A percentile compares a stretch with the other conserved stretches of the same genome.
These are phyloP conservation scores for Acacia confusa DNA, from an alignment of 306 rosid genomes.

Conservation along the genomic window DNA sequence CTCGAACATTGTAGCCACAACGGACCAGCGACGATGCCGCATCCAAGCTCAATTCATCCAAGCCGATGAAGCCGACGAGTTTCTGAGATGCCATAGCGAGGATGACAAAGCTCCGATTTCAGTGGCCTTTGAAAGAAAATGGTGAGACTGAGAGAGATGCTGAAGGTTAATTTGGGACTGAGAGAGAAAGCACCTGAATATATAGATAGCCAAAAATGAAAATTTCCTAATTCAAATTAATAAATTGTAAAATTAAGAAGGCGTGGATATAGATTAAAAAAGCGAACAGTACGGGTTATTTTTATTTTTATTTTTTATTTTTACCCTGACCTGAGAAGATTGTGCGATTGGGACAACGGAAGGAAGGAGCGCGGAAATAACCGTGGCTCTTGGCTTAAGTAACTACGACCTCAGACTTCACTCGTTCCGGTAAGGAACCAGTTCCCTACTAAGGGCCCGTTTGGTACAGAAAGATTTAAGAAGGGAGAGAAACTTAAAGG, in stretches of 20 bases:
- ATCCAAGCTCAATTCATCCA: constrained; percentile 54
- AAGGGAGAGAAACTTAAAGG: too few relatives aligned
- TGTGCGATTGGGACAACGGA: not conserved
- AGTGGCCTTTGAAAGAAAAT: not conserved
- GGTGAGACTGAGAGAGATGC: not conserved
- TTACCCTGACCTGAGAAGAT: not conserved
- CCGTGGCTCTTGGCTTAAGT: not conserved
- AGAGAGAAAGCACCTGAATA: not conserved
- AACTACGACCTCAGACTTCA: not conserved
- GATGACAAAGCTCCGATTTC: not conserved
- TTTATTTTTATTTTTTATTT: too few relatives aligned
- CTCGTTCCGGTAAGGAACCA: not conserved
- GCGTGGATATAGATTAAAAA: not conserved
- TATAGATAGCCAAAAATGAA: not conserved
- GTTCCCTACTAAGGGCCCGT: too few relatives aligned
- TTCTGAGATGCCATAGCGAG: constrained; percentile 48
- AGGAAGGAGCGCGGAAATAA: not conserved
- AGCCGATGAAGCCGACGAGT: constrained; percentile 58
- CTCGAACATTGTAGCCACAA: constrained; percentile 52
- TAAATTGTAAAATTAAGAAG: not conserved
- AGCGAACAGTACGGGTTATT: not conserved
- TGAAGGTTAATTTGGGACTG: not conserved
- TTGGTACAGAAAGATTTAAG: too few relatives aligned
- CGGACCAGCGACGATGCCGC: constrained; percentile 53
- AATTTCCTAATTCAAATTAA: not conserved